Conservation (phyloP, 2,329 filamentous ascomycete species). For the Dendryphion nanum region DNA sequence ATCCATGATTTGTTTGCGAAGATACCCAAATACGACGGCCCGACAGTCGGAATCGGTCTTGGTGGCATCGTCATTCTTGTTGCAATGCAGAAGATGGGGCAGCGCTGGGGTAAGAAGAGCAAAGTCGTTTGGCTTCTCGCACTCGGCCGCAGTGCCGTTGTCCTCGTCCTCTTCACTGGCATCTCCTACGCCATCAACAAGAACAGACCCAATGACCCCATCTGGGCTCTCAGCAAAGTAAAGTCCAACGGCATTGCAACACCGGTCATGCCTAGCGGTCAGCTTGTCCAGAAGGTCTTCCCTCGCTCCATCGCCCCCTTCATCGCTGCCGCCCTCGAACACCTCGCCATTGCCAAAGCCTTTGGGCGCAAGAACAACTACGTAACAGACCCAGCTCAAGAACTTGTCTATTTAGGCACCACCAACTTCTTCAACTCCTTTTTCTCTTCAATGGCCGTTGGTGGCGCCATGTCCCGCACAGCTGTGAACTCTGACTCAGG, state of each 20-base stretch:
- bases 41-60: constrained; percentile 60
- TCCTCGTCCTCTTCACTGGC: constrained; percentile 61
- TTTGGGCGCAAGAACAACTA: constrained; percentile 64
- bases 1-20: constrained; percentile 59
- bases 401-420: constrained; percentile 62
- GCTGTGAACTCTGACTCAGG: constrained; percentile 65
- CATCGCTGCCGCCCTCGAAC: constrained; percentile 61
- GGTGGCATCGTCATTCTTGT: constrained; percentile 57
- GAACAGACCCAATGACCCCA: constrained; percentile 42
- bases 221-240: constrained; percentile 61
- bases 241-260: constrained; percentile 54
- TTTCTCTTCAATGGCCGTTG: constrained; percentile 64
- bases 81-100: constrained; percentile 57
- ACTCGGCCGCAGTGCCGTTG: constrained; percentile 60
- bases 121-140: constrained; percentile 59
- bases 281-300: constrained; percentile 55
- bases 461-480: constrained; percentile 66
- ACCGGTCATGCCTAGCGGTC: constrained; percentile 48
- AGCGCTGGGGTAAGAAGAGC: constrained; percentile 58
- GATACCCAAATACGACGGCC: constrained; percentile 57
- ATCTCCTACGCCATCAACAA: constrained; percentile 64
- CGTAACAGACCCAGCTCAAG: constrained; percentile 62
- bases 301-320: constrained; percentile 59
- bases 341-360: constrained; percentile 63
- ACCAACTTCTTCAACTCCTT: constrained; percentile 65